Evolutionary conservation across 176 grass and related monocot species (phyloP).

Genomic region (Oryza glumipatula): DNA sequence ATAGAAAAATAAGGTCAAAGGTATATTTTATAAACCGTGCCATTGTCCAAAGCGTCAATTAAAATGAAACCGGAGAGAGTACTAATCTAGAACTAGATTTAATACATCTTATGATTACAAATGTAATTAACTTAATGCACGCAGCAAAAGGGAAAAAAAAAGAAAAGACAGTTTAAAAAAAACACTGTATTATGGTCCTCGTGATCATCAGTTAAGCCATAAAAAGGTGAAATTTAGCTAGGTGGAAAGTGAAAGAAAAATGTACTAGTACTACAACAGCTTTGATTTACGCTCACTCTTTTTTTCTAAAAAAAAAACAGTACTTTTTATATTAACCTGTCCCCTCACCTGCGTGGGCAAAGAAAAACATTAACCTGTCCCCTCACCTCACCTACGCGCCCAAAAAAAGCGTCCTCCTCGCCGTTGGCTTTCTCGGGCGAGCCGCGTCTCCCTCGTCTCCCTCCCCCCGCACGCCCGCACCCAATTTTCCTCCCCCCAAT

Average conservation of each 20-base stretch:
- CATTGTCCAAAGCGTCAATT: too few relatives aligned
- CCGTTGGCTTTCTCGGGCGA: slow-evolving; percentile 38
- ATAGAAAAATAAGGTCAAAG: too few relatives aligned
- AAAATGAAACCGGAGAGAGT: too few relatives aligned
- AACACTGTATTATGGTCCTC: slow-evolving; percentile 9
- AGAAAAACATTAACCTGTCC: slow-evolving; percentile 15
- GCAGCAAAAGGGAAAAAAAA: background rate
- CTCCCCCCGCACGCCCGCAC: background rate
- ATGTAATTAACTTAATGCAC: background rate
- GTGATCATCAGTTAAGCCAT: background rate
- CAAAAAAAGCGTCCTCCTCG: slow-evolving; percentile 26
- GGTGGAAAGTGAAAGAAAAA: slow-evolving; percentile 34
- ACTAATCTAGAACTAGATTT: too few relatives aligned
- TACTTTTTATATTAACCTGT: slow-evolving; percentile 17
- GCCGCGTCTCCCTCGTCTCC: background rate
- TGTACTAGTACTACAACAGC: slow-evolving; percentile 24
- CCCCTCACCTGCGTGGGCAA: background rate
- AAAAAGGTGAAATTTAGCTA: slow-evolving; percentile 6
- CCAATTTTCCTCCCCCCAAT: background rate
- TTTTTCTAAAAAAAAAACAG: background rate
- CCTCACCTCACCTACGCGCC: background rate
- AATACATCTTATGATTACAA: too few relatives aligned
- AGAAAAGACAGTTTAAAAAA: background rate
- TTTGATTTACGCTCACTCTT: slow-evolving; percentile 10
- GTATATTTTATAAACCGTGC: too few relatives aligned